These are phyloP conservation scores for Leptomonas pyrrhocoris DNA, from an alignment of 208 protist species.

Conservation along the genomic window DNA sequence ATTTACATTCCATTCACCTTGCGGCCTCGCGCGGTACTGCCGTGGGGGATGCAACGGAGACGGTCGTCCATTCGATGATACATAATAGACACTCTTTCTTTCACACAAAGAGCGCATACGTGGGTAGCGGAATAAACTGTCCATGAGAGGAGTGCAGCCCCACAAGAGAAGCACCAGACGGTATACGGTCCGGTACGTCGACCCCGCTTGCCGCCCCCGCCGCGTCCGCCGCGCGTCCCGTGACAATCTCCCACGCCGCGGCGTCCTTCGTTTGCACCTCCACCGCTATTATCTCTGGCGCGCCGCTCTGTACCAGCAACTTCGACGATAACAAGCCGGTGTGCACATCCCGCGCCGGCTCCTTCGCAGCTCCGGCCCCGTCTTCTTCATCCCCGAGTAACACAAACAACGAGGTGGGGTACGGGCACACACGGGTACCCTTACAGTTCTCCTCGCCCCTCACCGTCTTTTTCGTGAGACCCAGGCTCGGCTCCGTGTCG, in stretches of 20 bases:
- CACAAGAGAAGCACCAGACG: slow-evolving; percentile 25
- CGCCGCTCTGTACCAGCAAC: slow-evolving; percentile 27
- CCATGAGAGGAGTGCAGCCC: slow-evolving; percentile 19
- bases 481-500: slow-evolving; percentile 17
- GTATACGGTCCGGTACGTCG: neutral
- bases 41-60: too few relatives aligned
- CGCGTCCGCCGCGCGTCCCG: neutral
- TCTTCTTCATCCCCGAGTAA: neutral
- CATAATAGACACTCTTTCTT: too few relatives aligned
- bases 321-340: neutral
- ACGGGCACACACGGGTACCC: slow-evolving; percentile 11
- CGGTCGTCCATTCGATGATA: too few relatives aligned
- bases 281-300: slow-evolving; percentile 4
- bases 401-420: slow-evolving; percentile 29
- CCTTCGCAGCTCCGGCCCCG: neutral
- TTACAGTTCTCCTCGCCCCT: slow-evolving; percentile 6
- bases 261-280: slow-evolving; percentile 9
- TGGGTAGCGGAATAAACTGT: slow-evolving; percentile 19
- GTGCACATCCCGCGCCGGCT: neutral
- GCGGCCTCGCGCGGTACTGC: too few relatives aligned
- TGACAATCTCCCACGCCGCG: neutral
- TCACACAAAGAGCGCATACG: slow-evolving; percentile 31
- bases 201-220: neutral
- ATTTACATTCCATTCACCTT: too few relatives aligned
- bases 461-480: slow-evolving; percentile 11